A percentile compares a stretch with the other conserved stretches of the same genome.
These are phyloP conservation scores for Clarireedia paspali DNA, from an alignment of 2,329 filamentous ascomycete species.

Conservation along the genomic window DNA sequence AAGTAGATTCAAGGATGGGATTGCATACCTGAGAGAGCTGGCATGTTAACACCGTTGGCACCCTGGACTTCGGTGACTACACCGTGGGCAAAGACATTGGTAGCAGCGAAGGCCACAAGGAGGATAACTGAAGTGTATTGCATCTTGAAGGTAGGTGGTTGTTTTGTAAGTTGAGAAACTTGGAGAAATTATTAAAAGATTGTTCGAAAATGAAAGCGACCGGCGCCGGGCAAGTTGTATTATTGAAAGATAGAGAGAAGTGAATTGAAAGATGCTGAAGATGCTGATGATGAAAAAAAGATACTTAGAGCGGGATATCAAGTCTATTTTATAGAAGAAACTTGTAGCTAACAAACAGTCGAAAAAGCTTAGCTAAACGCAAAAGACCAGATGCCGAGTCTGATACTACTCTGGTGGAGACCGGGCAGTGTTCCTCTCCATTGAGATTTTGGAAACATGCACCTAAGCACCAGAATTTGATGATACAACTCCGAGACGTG, in stretches of 20 bases:
- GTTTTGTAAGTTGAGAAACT: background rate
- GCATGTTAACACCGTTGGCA: conserved; percentile 56
- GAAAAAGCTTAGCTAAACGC: conserved; percentile 16
- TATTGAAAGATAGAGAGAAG: conserved; percentile 16
- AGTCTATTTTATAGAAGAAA: conserved; percentile 21
- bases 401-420: conserved; percentile 9
- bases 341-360: conserved; percentile 6
- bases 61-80: conserved; percentile 48
- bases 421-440: background rate
- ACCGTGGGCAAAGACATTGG: conserved; percentile 48
- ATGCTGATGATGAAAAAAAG: conserved; percentile 24
- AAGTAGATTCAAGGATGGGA: background rate
- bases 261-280: conserved; percentile 8
- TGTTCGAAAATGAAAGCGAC: conserved; percentile 12
- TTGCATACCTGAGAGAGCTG: conserved; percentile 44
- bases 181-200: conserved; percentile 8
- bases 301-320: conserved; percentile 5
- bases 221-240: conserved; percentile 22
- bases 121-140: conserved; percentile 39
- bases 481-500: conserved; percentile 17
- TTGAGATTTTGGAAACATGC: conserved; percentile 16
- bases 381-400: conserved; percentile 22
- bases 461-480: conserved; percentile 9
- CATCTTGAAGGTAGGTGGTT: conserved; percentile 33
- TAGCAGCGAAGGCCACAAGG: conserved; percentile 36